phyloP scores from a whole-genome alignment of 106 monocot genomes.

The Chionographis japonica region DNA sequence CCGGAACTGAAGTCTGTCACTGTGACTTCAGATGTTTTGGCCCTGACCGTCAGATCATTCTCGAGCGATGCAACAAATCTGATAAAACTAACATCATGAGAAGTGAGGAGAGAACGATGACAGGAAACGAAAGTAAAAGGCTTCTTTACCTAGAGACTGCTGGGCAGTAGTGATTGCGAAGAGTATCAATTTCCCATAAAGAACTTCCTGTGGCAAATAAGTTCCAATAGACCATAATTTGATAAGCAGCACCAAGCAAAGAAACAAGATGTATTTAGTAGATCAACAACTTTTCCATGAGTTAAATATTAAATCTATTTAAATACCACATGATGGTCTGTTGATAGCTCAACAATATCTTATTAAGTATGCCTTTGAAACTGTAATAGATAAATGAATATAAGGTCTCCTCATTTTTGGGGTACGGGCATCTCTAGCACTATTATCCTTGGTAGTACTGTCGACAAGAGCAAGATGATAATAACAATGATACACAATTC shows the following conservation, averaged over 20 bases:
- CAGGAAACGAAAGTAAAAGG: background rate
- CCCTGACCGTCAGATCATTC: constrained; percentile 79
- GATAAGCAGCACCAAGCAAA: background rate
- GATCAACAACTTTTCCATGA: too few species aligned
- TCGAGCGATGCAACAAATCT: constrained; percentile 89
- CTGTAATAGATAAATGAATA: too few species aligned
- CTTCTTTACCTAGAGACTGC: constrained; percentile 68
- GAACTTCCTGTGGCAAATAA: constrained; percentile 67
- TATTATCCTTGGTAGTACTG: too few species aligned
- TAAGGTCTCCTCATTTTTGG: too few species aligned
- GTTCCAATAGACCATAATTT: background rate
- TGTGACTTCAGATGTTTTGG: constrained; percentile 76
- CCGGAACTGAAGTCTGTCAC: constrained; percentile 85
- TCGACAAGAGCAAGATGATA: too few species aligned
- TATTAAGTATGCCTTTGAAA: too few species aligned
- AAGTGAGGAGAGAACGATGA: background rate
- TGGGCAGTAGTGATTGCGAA: constrained; percentile 87
- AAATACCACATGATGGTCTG: too few species aligned
- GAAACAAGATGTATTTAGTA: too few species aligned
- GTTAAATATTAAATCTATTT: too few species aligned
- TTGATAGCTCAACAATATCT: too few species aligned
- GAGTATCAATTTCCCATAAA: constrained; percentile 90
- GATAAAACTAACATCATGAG: background rate
- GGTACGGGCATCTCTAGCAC: too few species aligned
- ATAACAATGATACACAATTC: too few species aligned